Percentiles rank a stretch among this genome's conserved stretches.
phyloP scores from a whole-genome alignment of 495 filamentous ascomycete genomes.

The Xylaria acuta region DNA sequence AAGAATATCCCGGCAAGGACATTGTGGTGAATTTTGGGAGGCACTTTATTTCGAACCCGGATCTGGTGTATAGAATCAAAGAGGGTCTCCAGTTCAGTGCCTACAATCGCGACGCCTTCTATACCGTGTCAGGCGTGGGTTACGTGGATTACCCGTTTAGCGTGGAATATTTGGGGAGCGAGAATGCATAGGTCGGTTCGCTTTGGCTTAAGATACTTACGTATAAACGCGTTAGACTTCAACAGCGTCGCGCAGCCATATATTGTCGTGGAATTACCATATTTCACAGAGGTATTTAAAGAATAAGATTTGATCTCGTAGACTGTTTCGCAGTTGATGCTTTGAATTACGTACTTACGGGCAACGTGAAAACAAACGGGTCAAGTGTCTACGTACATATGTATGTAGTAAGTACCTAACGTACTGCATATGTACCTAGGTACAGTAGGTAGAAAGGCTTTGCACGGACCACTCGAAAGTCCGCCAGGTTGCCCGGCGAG shows the following conservation, averaged over 20 bases:
- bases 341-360: too few relatives aligned
- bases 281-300: neutral
- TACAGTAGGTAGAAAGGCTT: too few relatives aligned
- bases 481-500: neutral
- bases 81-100: constrained; percentile 55
- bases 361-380: too few relatives aligned
- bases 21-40: constrained; percentile 61
- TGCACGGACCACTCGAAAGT: neutral
- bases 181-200: neutral
- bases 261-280: neutral
- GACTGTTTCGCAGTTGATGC: neutral
- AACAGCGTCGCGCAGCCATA: neutral
- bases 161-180: constrained; percentile 30
- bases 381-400: too few relatives aligned
- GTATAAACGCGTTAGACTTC: neutral
- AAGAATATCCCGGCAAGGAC: constrained; percentile 57
- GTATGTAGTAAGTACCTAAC: too few relatives aligned
- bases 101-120: constrained; percentile 66
- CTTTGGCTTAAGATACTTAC: neutral
- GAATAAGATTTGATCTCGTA: neutral
- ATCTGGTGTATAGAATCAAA: constrained; percentile 65
- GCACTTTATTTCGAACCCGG: constrained; percentile 70
- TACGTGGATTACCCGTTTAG: constrained; percentile 66
- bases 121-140: constrained; percentile 56
- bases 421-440: too few relatives aligned